Percentiles rank a stretch among this genome's conserved stretches.
These are phyloP conservation scores for Xylona heveae DNA, from an alignment of 495 filamentous ascomycete genomes.

Conservation along the genomic window DNA sequence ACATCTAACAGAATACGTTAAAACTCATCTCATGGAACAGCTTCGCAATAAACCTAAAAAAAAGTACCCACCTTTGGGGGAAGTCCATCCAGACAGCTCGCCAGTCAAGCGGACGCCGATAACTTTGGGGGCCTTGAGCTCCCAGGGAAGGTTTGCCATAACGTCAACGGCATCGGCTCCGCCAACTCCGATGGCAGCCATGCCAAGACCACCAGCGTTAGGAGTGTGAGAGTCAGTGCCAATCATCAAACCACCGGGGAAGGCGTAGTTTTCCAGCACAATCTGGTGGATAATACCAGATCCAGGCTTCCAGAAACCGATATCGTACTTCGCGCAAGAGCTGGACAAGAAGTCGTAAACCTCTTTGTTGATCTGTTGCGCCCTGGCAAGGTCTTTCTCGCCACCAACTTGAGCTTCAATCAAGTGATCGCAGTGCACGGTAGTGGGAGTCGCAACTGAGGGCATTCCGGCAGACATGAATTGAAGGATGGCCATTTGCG, in stretches of 20 bases:
- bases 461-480: conserved; percentile 98
- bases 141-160: conserved; percentile 96
- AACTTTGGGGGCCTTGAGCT: conserved; percentile 92
- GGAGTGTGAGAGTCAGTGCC: conserved; percentile 98
- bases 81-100: conserved; percentile 75
- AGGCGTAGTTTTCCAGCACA: conserved; percentile 94
- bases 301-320: conserved; percentile 97
- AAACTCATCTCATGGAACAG: no score
- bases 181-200: conserved; percentile 92
- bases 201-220: conserved; percentile 92
- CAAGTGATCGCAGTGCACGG: conserved; percentile 98
- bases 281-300: conserved; percentile 99
- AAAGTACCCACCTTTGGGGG: conserved; percentile 50
- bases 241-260: conserved; percentile 95
- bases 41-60: background rate
- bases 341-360: conserved; percentile 95
- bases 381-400: conserved; percentile 81
- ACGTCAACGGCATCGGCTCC: conserved; percentile 98
- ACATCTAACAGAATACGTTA: conserved; percentile 68
- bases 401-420: conserved; percentile 95
- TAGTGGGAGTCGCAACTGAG: conserved; percentile 81
- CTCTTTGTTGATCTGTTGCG: conserved; percentile 93
- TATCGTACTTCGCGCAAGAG: conserved; percentile 97
- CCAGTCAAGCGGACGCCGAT: conserved; percentile 93
- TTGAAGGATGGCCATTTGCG: conserved; percentile 98